Evolutionary conservation across 139 green algal genomes (phyloP).

Genomic region (Choricystis sp.): DNA sequence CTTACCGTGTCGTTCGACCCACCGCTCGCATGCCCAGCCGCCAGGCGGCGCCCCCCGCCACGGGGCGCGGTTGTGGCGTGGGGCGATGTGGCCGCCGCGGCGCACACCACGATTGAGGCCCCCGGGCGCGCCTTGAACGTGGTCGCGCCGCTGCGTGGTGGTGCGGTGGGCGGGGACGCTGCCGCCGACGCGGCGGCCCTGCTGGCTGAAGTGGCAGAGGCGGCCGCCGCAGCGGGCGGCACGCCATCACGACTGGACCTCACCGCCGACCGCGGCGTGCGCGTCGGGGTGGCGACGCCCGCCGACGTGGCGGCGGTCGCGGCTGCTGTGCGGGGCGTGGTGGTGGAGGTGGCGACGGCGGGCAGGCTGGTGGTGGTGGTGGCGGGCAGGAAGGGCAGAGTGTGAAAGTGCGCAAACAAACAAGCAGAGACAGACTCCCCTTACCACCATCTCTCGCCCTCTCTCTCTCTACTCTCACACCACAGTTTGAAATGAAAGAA

Average conservation of each 20-base stretch:
- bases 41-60: neutral
- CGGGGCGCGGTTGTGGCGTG: neutral
- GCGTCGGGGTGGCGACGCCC: no score
- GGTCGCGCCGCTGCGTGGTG: neutral
- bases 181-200: neutral
- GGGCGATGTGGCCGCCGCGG: neutral
- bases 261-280: no score
- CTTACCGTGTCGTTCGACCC: neutral
- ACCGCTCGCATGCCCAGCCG: neutral
- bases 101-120: neutral
- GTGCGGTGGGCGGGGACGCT: neutral
- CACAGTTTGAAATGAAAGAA: no score
- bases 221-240: no score
- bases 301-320: no score
- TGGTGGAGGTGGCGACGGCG: neutral
- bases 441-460: no score
- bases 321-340: neutral
- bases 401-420: no score
- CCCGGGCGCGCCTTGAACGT: neutral
- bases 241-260: no score
- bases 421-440: no score
- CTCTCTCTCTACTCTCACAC: no score
- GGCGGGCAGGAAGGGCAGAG: no score
- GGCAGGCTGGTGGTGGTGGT: neutral
- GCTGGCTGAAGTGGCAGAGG: no score